Conservation (phyloP, 495 filamentous ascomycete species). For the Trichoderma orchidacearum region DNA sequence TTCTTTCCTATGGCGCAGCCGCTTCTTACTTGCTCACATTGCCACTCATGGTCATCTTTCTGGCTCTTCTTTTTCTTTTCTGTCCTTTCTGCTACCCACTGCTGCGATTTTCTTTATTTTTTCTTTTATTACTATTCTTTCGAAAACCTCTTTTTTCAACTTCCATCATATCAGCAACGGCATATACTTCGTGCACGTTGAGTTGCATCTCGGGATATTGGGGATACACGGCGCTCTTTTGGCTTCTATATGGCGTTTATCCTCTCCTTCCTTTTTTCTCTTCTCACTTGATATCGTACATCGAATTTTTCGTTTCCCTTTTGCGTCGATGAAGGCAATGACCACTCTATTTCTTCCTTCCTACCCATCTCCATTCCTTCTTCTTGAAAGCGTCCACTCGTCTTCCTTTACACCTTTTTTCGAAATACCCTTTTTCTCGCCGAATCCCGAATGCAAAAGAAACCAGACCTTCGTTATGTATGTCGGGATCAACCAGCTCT, state of each 20-base stretch:
- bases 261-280: not conserved
- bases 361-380: not conserved
- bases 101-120: conserved; percentile 7
- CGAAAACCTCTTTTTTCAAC: not conserved
- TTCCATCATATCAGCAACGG: not conserved
- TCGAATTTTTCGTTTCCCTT: not conserved
- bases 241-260: not conserved
- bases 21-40: conserved; percentile 6
- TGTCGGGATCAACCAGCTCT: too few relatives aligned
- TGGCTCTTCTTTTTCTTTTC: conserved; percentile 3
- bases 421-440: not conserved
- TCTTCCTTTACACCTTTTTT: not conserved
- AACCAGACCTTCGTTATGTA: not conserved
- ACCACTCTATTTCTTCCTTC: not conserved
- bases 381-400: not conserved
- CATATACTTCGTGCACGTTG: not conserved
- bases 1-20: not conserved
- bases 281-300: not conserved
- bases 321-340: not conserved
- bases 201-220: conserved; percentile 1
- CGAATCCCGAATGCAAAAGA: not conserved
- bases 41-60: conserved; percentile 11
- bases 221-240: conserved; percentile 3
- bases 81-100: not conserved
- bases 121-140: conserved; percentile 9